Evolutionary conservation across 2,329 filamentous ascomycete species (phyloP), one percentile per base, ranked within the genome.

Genomic region (Aspergillus versicolor): DNA sequence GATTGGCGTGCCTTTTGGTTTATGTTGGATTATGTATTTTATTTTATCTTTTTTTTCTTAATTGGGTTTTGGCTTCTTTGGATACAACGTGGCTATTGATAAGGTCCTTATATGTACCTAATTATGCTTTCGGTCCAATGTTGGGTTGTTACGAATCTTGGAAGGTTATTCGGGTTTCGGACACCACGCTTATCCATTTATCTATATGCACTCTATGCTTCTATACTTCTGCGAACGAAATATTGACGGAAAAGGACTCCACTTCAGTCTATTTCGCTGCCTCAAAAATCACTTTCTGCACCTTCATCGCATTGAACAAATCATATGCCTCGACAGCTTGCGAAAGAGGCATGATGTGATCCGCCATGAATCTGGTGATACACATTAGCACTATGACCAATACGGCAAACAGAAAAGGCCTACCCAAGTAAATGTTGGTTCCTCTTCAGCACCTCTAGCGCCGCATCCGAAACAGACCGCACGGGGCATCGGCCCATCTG

Each of bases 401-500:
- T 13, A 22, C 1, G 11, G 3, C 11, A 13, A n/a, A 5, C 3
- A 21, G 24, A n/a, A 8, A 42, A 45, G 19, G 73, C 83, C 67
- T 76, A 90, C 88, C 83, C 81, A 54, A 91, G 77, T 54, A 84
- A 75, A 67, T 89, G 75, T 67, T 90, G 87, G 57, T 86, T 88
- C 72, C 84, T 83, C 65, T 84, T 84, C 57, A 92, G 73, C 57
- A 89, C 75, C 27, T 82, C 78, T 45, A 91, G 76, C 9, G 89
- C 86, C 57, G 88, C 80, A 12, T 82, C 75, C 64, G 90, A 90
- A 56, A 91, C 83, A 37, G 85, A 87, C 54, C 88, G 81, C 13
- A 92, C 89, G 3, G 89, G 89, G 68, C 88, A 92, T 54, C 89
- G 81, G 5, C 89, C 89, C 86, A 91, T 91, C 72, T 90, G 87